Base-by-base conservation (phyloP, 2,329 filamentous ascomycete species). In the Zymoseptoria brevis region DNA sequence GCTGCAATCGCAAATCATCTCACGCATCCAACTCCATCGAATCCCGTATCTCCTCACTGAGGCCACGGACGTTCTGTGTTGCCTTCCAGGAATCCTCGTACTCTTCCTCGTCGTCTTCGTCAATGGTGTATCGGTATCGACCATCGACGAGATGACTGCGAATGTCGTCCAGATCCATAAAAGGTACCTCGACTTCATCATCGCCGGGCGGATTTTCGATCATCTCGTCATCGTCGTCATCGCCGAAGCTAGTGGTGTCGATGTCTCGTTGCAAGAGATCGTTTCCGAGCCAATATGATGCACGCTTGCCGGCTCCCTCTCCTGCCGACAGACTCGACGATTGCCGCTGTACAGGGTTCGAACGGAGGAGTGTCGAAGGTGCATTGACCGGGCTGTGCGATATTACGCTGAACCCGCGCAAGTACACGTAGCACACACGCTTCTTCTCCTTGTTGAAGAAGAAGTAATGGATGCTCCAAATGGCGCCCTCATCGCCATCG, bases 391-490 rank as follows among this genome's bases (percentile, higher is more conserved):
- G 87, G 62, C 81, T 86, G 72, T 80, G 85, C 64, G 79, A 88
- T 69, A 88, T 86, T 66, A 87, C 87, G 60, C 84, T 93, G 52
- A 96, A 84, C n/a, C 90, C 92, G 62, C 93, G 87, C 52, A 96
- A 83, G 70, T 96, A 95, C 52, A 99, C 78, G 73, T 99, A 99
- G 61, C 90, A 92, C 19, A 99, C 93, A 50, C 94, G 86, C 78
- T 97, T 97, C 71, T 87, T 83, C 24, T 86, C 80, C 69, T 93
- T 93, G 79, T 96, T 96, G 82, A 96, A 97, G 75, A 97, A 96
- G 79, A 99, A 96, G 75, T 96, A 96, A 74, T 97, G 92, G 63
- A 92, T 81, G 54, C 89, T 91, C 93, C 93, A 99, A 63, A 99
- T 92, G 8, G 92, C 88, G 62, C 90, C 89, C 70, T 96, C 91